Percentiles rank a stretch among this genome's conserved stretches.
Conservation (phyloP, 2,329 filamentous ascomycete species). For the Fusarium torulosum region DNA sequence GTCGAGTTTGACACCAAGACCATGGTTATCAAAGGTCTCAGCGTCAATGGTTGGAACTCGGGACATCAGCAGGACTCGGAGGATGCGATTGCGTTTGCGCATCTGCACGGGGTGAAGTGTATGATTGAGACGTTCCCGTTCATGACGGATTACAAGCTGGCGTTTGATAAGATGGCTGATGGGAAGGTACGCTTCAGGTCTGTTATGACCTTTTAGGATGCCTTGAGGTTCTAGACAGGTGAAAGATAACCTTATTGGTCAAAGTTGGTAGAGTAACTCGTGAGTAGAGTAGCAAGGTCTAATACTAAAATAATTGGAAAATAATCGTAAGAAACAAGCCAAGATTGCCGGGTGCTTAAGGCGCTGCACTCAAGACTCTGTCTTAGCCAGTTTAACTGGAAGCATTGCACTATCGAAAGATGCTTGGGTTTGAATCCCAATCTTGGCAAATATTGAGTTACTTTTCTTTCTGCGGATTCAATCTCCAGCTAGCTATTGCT, state of each 20-base stretch:
- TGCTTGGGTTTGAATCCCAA: background rate
- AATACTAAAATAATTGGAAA: no score
- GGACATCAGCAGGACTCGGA: slow-evolving; percentile 73
- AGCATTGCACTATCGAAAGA: background rate
- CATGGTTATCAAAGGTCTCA: slow-evolving; percentile 64
- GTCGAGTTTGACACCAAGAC: slow-evolving; percentile 58
- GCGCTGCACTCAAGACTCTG: background rate
- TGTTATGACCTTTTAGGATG: slow-evolving; percentile 54
- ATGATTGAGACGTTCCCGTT: slow-evolving; percentile 72
- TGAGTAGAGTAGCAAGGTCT: no score
- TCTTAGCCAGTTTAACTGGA: background rate
- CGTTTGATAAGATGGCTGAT: slow-evolving; percentile 56
- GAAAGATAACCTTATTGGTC: no score
- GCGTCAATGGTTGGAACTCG: slow-evolving; percentile 72
- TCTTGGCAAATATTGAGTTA: no score
- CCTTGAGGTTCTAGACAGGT: no score
- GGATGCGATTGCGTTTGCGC: slow-evolving; percentile 69
- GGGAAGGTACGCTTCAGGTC: slow-evolving; percentile 61
- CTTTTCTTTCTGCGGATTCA: no score
- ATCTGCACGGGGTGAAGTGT: slow-evolving; percentile 63
- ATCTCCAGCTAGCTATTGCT: no score
- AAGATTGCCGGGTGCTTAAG: background rate
- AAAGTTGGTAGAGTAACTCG: no score
- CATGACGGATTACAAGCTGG: slow-evolving; percentile 62
- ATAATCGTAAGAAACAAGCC: no score